Base-by-base conservation (phyloP, 768 basidiomycete genomes). In the Hericium coralloides region DNA sequence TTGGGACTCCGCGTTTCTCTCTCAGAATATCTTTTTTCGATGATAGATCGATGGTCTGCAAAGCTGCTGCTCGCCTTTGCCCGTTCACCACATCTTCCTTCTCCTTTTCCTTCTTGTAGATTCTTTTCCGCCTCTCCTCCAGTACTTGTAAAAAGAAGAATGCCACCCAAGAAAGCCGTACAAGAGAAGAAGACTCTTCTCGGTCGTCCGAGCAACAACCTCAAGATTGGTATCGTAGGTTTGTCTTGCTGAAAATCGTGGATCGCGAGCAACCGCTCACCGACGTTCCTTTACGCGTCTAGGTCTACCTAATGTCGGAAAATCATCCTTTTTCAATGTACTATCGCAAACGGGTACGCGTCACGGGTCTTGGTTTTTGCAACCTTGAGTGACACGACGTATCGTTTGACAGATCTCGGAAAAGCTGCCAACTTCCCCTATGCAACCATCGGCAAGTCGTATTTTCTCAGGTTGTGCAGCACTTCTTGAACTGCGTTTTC, bases 141-240 rank as follows among this genome's bases (percentile, higher is more conserved):
- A 41, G 60, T 67, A 22, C 58, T 69, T 56, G 72, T 70, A 51
- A 85, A 85, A 73, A 82, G 72, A 63, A 90, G 73, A 68, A 97
- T 95, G 93, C 86, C 92, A 3, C 95, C 95, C 14, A 95, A 92
- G 76, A 95, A 95, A 73, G 84, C 84, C 53, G 77, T 70, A 23
- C 74, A 75, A 12, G 92, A 93, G 74, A 97, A 94, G 77, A 95
- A 92, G 73, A 73, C 77, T 23, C 74, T 94, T 17, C 85, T 98
- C 38, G 97, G 97, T 48, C 75, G 94, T 56, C 95, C 97, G 37
- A 79, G 89, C 63, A 99, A 99, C 77, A 98, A 98, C 79, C 81
- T 98, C 68, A 91, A 95, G 83, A 89, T 98, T 67, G 97, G 97
- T 69, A 95, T 97, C 80, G 95, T 98, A 79, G 95, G 92, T 92